phyloP scores from a whole-genome alignment of 768 basidiomycete species.

The Lactarius vividus region DNA sequence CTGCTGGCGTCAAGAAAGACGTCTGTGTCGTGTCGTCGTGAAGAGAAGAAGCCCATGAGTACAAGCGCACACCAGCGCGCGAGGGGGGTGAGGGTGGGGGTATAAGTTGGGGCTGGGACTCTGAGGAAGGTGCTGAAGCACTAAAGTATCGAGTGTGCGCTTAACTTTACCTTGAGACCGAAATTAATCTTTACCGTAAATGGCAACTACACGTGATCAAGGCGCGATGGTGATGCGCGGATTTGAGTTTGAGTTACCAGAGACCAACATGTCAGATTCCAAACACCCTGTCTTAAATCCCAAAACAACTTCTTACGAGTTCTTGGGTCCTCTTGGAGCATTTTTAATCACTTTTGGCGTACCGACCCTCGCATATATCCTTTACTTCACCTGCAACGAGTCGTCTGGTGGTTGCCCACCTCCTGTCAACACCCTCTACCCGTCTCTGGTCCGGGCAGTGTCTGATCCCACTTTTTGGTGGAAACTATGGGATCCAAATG shows the following conservation, averaged over 20 bases:
- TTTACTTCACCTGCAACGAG: conserved; percentile 80
- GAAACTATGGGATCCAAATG: conserved; percentile 79
- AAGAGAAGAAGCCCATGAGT: conserved; percentile 43
- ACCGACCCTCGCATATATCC: conserved; percentile 65
- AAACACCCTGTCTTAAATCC: conserved; percentile 50
- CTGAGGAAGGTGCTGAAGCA: not conserved
- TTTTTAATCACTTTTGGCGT: conserved; percentile 66
- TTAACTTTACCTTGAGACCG: not conserved
- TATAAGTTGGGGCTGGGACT: conserved; percentile 52
- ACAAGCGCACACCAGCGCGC: conserved; percentile 33
- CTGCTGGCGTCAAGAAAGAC: conserved; percentile 13
- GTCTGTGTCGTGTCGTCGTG: conserved; percentile 35
- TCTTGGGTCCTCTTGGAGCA: conserved; percentile 79
- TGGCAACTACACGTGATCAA: not conserved
- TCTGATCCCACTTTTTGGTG: conserved; percentile 61
- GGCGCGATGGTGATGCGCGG: not conserved
- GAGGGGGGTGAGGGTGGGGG: conserved; percentile 46
- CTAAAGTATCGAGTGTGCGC: not conserved
- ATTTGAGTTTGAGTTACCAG: not conserved
- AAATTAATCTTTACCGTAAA: not conserved
- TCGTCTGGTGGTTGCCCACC: conserved; percentile 68
- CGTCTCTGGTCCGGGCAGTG: conserved; percentile 47
- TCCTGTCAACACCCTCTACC: conserved; percentile 39
- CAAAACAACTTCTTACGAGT: conserved; percentile 71
- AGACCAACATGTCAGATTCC: conserved; percentile 11